A percentile compares a stretch with the other conserved stretches of the same genome.
phyloP scores from a whole-genome alignment of 2,329 filamentous ascomycete genomes.

The Teratosphaeria destructans region DNA sequence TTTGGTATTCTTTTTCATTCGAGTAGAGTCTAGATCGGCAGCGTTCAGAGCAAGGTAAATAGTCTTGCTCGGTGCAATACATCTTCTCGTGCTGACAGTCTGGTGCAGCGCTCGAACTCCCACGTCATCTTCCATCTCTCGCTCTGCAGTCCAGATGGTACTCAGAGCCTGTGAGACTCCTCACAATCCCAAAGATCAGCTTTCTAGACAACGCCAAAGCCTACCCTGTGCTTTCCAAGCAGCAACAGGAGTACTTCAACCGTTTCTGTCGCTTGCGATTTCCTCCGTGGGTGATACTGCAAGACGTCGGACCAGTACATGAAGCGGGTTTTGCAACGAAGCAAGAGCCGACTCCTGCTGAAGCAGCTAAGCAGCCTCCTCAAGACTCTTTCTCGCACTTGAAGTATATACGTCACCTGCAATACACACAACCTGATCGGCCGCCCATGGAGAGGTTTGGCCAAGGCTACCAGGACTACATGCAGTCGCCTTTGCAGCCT shows the following conservation, averaged over 20 bases:
- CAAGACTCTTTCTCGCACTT: constrained; percentile 52
- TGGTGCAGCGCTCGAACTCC: constrained; percentile 45
- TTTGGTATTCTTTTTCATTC: neutral
- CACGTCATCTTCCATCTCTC: constrained; percentile 47
- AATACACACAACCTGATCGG: constrained; percentile 64
- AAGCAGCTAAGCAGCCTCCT: constrained; percentile 42
- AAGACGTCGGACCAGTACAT: constrained; percentile 44
- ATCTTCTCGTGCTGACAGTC: neutral
- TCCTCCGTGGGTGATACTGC: constrained; percentile 51
- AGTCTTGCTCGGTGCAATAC: neutral
- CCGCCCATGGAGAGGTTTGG: constrained; percentile 56
- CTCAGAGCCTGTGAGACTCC: constrained; percentile 50
- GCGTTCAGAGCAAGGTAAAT: neutral
- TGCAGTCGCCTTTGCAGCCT: constrained; percentile 89
- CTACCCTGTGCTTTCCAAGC: constrained; percentile 48
- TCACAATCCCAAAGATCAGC: constrained; percentile 42
- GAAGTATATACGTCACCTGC: constrained; percentile 73
- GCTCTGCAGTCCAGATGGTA: constrained; percentile 51
- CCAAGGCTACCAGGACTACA: constrained; percentile 77
- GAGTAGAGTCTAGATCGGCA: neutral
- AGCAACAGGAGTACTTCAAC: constrained; percentile 47
- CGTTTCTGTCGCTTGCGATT: constrained; percentile 47
- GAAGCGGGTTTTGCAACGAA: neutral
- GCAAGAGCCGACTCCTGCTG: constrained; percentile 54
- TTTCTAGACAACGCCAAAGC: constrained; percentile 51